These are phyloP conservation scores for Barnettozyma vustinii DNA, from an alignment of 805 yeast species.

Conservation along the genomic window DNA sequence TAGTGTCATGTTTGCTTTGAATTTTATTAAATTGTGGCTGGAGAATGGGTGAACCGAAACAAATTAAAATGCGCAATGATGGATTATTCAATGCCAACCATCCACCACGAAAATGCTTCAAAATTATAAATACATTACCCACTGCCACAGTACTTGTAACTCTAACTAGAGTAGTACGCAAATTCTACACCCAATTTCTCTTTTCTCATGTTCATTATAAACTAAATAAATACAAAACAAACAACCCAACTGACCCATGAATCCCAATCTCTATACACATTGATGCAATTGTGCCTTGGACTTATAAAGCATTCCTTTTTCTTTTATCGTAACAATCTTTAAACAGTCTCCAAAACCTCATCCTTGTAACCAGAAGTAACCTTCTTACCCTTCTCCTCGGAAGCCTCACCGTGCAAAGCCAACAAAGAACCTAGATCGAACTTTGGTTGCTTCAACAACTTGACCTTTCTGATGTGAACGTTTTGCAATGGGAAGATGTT, in stretches of 20 bases:
- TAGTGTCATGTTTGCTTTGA: too few species aligned
- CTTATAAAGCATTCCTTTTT: slow-evolving; percentile 3
- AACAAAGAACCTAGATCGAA: slow-evolving; percentile 95
- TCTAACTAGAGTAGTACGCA: too few species aligned
- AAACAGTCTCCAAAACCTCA: slow-evolving; percentile 96
- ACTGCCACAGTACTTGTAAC: too few species aligned
- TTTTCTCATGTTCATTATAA: slow-evolving; percentile 9
- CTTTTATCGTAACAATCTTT: slow-evolving; percentile 72
- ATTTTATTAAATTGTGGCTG: too few species aligned
- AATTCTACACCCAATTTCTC: neutral
- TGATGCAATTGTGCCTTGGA: slow-evolving; percentile 33
- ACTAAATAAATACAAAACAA: slow-evolving; percentile 10
- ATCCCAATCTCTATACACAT: slow-evolving; percentile 95
- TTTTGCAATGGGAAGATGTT: slow-evolving; percentile 96
- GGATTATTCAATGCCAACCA: too few species aligned
- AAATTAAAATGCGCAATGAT: too few species aligned
- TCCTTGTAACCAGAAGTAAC: slow-evolving; percentile 95
- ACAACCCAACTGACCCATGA: slow-evolving; percentile 47
- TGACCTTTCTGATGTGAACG: slow-evolving; percentile 98
- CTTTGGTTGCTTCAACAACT: slow-evolving; percentile 97
- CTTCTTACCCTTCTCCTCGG: slow-evolving; percentile 97
- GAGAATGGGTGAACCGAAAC: too few species aligned
- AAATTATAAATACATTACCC: too few species aligned
- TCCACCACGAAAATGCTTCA: too few species aligned
- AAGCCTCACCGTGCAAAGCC: slow-evolving; percentile 95